Evolutionary conservation across 805 yeast genomes (phyloP).

Genomic region (Komagataella kurtzmanii): DNA sequence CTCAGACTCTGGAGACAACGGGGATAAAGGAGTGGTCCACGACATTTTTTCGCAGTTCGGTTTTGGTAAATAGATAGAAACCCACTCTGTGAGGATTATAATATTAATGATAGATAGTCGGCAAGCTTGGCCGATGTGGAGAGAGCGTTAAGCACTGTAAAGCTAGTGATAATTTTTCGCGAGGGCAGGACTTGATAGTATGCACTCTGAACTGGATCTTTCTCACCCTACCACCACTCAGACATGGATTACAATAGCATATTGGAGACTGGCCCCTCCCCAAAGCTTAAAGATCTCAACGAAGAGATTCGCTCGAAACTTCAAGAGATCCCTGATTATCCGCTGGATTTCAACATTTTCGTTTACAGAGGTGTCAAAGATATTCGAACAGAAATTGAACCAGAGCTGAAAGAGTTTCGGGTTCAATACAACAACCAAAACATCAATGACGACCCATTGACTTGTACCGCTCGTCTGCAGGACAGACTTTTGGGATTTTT

Average conservation of each 20-base stretch:
- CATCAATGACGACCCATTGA: background rate
- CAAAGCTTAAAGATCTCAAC: background rate
- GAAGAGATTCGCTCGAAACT: constrained; percentile 3
- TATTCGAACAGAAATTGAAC: constrained; percentile 8
- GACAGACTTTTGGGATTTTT: constrained; percentile 18
- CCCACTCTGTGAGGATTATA: background rate
- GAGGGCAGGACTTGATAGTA: background rate
- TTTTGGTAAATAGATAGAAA: background rate
- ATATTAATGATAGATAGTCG: background rate
- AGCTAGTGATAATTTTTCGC: background rate
- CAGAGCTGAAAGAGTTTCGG: constrained; percentile 11
- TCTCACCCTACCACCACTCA: background rate
- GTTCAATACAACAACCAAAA: constrained; percentile 6
- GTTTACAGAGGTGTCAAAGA: constrained; percentile 17
- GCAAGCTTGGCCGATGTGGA: background rate
- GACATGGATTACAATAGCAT: background rate
- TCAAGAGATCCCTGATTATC: constrained; percentile 18
- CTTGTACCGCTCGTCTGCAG: constrained; percentile 11
- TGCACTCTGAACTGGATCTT: background rate
- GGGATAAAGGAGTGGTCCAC: constrained; percentile 1
- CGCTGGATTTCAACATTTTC: constrained; percentile 23
- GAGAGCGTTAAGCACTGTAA: too few species aligned
- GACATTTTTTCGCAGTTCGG: constrained; percentile 2
- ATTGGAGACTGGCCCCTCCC: background rate
- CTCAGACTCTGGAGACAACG: background rate